Evolutionary conservation across 2,329 filamentous ascomycete species (phyloP), one percentile per base, ranked within the genome.

Genomic region (Aspergillus sp.): DNA sequence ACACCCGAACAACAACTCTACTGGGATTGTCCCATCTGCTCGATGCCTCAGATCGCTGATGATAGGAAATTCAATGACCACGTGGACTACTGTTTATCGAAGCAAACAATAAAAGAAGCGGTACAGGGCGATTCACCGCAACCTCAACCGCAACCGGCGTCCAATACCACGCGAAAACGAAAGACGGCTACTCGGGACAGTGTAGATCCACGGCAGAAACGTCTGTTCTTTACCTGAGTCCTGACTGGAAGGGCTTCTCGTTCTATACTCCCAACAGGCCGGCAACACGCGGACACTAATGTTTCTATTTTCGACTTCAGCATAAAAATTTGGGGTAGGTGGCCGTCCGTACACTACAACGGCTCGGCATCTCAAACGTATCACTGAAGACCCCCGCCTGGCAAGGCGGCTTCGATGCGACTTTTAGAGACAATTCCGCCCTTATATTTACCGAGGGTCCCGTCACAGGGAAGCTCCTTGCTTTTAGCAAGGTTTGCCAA

Each of bases 11-110:
- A 66, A 46, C 69, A 83, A 52, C 79, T 86, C 47, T 81, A 80
- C 72, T 98, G 93, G 93, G 83, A 88, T 39, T 99, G 95, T 72
- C 95, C 95, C 0, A 90, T 98, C 45, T 99, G 95, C 72, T 77
- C 79, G n/a, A 80, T 88, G 15, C 87, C 90, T 0, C 93, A 97
- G 68, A 68, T 79, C 0, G 84, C 91, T 0, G 83, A 93, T 50
- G 91, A 97, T 70, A 82, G 82, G 46, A 78, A 77, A 0, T 96
- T 98, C 75, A 99, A 99, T 65, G 85, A 89, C 56, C 95, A 99
- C 69, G 92, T 99, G 52, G 95, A 99, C 71, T 84, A 90, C 8
- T 99, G 95, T 72, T 82, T 99, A 1, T 97, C 93, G 0, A 83
- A 88, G 55, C 86, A 90, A 68, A 90, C 91, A 0, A 98, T 99